Evolutionary conservation across 768 basidiomycete genomes (phyloP).

Genomic region (Fomitopsis pulvina): DNA sequence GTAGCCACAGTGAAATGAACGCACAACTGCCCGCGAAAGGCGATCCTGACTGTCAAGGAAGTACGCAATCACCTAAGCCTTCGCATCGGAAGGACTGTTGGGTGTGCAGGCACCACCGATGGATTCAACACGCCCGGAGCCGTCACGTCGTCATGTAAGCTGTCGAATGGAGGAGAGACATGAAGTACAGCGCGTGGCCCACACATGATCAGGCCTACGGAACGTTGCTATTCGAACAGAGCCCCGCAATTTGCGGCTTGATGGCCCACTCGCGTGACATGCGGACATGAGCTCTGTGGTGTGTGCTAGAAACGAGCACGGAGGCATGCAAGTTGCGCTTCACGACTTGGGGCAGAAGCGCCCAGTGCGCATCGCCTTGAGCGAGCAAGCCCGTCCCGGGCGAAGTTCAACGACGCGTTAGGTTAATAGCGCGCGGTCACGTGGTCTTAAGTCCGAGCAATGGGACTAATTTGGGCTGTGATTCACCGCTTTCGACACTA

Average conservation of each 20-base stretch:
- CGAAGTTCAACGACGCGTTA: neutral
- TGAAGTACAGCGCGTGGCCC: neutral
- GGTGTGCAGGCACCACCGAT: no score
- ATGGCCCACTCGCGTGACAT: neutral
- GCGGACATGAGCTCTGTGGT: neutral
- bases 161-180: neutral
- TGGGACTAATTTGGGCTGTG: slow-evolving; percentile 9
- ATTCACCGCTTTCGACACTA: slow-evolving; percentile 14
- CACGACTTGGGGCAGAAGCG: neutral
- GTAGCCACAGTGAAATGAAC: no score
- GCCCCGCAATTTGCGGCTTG: neutral
- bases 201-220: neutral
- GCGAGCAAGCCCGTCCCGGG: neutral
- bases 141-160: no score
- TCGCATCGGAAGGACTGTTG: no score
- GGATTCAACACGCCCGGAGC: no score
- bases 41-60: no score
- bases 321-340: neutral
- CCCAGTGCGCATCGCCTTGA: neutral
- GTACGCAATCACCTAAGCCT: no score
- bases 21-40: no score
- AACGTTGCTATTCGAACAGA: neutral
- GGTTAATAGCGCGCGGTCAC: slow-evolving; percentile 6
- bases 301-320: neutral
- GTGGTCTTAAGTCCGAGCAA: slow-evolving; percentile 7